Percentiles rank a stretch among this genome's conserved stretches.
phyloP scores from a whole-genome alignment of 2,329 filamentous ascomycete genomes.

The Cladosporium sp. region DNA sequence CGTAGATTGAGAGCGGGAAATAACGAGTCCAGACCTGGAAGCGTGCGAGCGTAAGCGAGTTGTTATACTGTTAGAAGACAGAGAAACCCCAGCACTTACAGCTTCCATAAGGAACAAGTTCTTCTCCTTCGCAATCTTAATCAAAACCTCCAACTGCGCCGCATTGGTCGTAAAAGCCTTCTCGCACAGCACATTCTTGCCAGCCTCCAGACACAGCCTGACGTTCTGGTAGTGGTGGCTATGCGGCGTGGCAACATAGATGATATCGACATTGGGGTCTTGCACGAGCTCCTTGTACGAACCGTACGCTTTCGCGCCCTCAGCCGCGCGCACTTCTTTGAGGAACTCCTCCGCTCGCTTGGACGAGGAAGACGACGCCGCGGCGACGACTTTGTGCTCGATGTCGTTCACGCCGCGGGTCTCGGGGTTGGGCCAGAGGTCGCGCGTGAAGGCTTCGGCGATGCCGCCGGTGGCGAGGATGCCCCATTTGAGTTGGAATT shows the following conservation, averaged over 20 bases:
- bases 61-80: background rate
- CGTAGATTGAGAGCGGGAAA: slow-evolving; percentile 75
- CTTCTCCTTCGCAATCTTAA: slow-evolving; percentile 67
- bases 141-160: slow-evolving; percentile 66
- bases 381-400: slow-evolving; percentile 71
- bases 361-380: slow-evolving; percentile 70
- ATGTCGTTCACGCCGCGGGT: slow-evolving; percentile 67
- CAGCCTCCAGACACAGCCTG: slow-evolving; percentile 75
- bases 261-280: slow-evolving; percentile 73
- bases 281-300: slow-evolving; percentile 77
- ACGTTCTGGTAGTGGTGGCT: slow-evolving; percentile 90
- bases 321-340: slow-evolving; percentile 62
- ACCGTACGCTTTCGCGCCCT: slow-evolving; percentile 66
- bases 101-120: slow-evolving; percentile 69
- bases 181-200: slow-evolving; percentile 86
- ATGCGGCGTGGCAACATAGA: slow-evolving; percentile 88
- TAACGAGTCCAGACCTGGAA: slow-evolving; percentile 62
- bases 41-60: background rate
- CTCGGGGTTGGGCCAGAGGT: slow-evolving; percentile 69
- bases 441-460: slow-evolving; percentile 59
- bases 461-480: slow-evolving; percentile 48
- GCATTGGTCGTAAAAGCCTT: slow-evolving; percentile 86
- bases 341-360: slow-evolving; percentile 69
- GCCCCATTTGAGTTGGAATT: slow-evolving; percentile 34
- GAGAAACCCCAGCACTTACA: slow-evolving; percentile 15